Percentiles rank a stretch among this genome's conserved stretches.
phyloP scores from a whole-genome alignment of 1,139 yeast species.

The Debaryomyces subglobosus region DNA sequence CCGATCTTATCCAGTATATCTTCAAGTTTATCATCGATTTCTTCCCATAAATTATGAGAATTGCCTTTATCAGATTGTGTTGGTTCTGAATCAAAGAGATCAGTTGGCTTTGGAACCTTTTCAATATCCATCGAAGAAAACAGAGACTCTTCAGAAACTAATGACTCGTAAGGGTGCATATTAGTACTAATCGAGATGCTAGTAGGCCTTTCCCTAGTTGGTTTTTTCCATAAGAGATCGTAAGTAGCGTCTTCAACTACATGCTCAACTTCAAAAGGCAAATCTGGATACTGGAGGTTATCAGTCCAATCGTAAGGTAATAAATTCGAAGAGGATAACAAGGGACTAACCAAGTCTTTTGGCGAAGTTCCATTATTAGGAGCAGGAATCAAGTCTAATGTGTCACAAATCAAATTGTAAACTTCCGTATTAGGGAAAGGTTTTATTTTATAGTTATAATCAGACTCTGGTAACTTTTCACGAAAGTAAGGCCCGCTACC shows the following conservation, averaged over 20 bases:
- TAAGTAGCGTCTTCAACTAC: slow-evolving; percentile 54
- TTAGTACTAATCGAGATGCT: slow-evolving; percentile 23
- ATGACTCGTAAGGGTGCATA: slow-evolving; percentile 29
- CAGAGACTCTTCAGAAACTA: slow-evolving; percentile 30
- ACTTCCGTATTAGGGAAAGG: slow-evolving; percentile 78
- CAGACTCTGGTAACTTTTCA: slow-evolving; percentile 23
- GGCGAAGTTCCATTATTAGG: slow-evolving; percentile 59
- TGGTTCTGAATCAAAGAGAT: slow-evolving; percentile 20
- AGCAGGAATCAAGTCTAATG: slow-evolving; percentile 59
- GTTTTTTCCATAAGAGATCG: slow-evolving; percentile 45
- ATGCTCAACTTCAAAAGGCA: slow-evolving; percentile 52
- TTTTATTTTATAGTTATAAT: slow-evolving; percentile 35
- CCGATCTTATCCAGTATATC: slow-evolving; percentile 21
- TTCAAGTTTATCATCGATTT: slow-evolving; percentile 32
- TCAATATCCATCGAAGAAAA: slow-evolving; percentile 23
- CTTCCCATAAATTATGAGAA: slow-evolving; percentile 28
- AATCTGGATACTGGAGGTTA: slow-evolving; percentile 55
- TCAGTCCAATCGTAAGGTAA: slow-evolving; percentile 62
- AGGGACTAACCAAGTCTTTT: slow-evolving; percentile 16
- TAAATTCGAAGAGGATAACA: slow-evolving; percentile 27
- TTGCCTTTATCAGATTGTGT: slow-evolving; percentile 13
- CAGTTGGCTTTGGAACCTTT: slow-evolving; percentile 40
- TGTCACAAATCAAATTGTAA: slow-evolving; percentile 73
- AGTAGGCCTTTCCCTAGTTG: slow-evolving; percentile 16
- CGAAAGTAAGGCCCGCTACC: slow-evolving; percentile 81